Base-by-base conservation (phyloP, 140 eudicot genomes). In the Cichorium intybus region DNA sequence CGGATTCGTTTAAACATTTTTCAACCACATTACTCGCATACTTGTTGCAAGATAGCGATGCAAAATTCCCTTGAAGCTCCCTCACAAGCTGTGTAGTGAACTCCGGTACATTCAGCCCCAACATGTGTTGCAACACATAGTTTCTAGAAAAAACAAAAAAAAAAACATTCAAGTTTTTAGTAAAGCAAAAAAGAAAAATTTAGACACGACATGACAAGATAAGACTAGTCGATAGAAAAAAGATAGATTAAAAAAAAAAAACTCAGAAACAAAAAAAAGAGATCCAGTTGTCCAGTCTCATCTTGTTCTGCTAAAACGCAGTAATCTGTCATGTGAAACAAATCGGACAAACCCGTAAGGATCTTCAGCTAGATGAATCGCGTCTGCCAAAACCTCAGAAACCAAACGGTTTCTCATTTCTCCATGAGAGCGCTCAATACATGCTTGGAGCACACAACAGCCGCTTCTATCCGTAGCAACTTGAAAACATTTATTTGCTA, bases 291-390 rank as follows among this genome's bases (percentile, higher is more conserved):
- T n/a, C n/a, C 29, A 5, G 29, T 27, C 29, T 2, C 1, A 4
- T 35, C 43, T 3, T 35, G 43, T 35, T 35, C 15, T 8, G 43
- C 10, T n/a, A n/a, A n/a, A n/a, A n/a, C n/a, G n/a, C n/a, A n/a
- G n/a, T n/a, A n/a, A n/a, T n/a, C n/a, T n/a, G n/a, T n/a, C n/a
- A n/a, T n/a, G n/a, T n/a, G n/a, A n/a, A n/a, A n/a, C n/a, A n/a
- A n/a, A n/a, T n/a, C n/a, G n/a, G n/a, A 83, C 80, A 46, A 53
- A 88, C 96, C 96, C 96, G 4, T 76, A 88, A 65, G 87, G 89
- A 84, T 88, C 80, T 69, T 80, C 75, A 14, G 96, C 83, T 26
- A 88, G 70, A 54, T 53, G 81, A 10, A 75, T 10, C 26, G 96
- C 83, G 27, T 70, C 66, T n/a, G 78, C 16, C 50, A 85, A 28